Base-by-base conservation (phyloP, 2,329 filamentous ascomycete genomes). In the Botrytis paeoniae region DNA sequence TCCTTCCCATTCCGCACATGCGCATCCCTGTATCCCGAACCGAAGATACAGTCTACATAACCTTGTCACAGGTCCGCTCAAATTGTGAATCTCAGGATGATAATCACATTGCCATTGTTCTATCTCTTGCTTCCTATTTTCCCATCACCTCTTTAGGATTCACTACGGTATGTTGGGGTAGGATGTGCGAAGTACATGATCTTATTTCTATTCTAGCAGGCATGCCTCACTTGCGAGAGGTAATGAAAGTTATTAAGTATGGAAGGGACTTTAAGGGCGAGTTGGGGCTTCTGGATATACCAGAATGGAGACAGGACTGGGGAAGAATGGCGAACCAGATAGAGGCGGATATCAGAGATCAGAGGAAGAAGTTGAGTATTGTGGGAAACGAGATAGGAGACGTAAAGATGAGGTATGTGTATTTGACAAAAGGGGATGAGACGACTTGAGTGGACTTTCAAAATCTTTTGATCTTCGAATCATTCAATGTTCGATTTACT, bases 401-500 rank as follows among this genome's bases (percentile, higher is more conserved):
- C 12, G 48, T 32, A n/a, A 39, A 54, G 45, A 45, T 68, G 37
- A 68, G n/a, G 20, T 60, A 18, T 72, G 48, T 60, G 22, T 20
- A 48, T 20, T 66, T 72, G 37, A 48, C 39, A 18, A 60, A 68
- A 39, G 70, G 61, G 39, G 18, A 51, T 29, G 70, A 68, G 39
- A 57, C 35, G 45, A 48, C 37, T 5, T 66, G 59, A 66, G 25
- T 10, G 22, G 10, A 37, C 8, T n/a, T 54, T 39, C 12, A 8
- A 29, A 20, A 45, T 2, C 35, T 37, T 25, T n/a, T 25, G 32
- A 39, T 41, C 32, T 39, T 32, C 20, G 39, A 54, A 41, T n/a
- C 25, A 39, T 32, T 37, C 16, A 25, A 39, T 29, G 4, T 29
- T 51, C 3, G 39, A 14, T 29, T 43, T 29, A 8, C n/a, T 63